Evolutionary conservation across 176 grass and related monocot genomes (phyloP).

Genomic region (Triticum aestivum): DNA sequence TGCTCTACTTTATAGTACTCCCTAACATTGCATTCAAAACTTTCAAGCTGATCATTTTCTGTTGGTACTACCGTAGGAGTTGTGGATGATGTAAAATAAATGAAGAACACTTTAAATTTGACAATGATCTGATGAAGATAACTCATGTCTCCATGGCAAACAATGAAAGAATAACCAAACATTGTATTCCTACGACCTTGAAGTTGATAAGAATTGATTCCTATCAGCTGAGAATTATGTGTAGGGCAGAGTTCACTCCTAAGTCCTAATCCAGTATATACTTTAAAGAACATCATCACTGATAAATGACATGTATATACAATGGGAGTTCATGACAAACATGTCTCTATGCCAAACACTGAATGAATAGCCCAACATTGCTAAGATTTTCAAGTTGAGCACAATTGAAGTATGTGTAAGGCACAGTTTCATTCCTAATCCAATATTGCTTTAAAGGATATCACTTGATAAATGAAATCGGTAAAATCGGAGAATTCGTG

Average conservation of each 20-base stretch:
- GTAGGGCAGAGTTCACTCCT: neutral
- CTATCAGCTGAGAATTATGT: neutral
- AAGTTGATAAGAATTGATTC: neutral
- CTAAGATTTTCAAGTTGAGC: too few species aligned
- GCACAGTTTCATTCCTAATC: too few species aligned
- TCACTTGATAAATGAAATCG: neutral
- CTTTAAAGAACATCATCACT: neutral
- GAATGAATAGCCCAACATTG: too few species aligned
- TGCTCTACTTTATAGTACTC: neutral
- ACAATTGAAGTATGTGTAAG: too few species aligned
- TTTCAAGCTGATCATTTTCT: neutral
- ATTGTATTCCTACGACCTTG: neutral
- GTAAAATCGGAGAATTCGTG: slow-evolving; percentile 15
- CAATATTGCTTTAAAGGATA: neutral
- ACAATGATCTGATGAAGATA: neutral
- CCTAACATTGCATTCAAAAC: neutral
- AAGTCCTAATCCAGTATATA: too few species aligned
- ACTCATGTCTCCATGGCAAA: neutral
- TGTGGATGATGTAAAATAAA: neutral
- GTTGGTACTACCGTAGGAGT: neutral
- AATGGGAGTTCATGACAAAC: too few species aligned
- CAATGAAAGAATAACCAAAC: neutral
- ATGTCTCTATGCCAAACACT: too few species aligned
- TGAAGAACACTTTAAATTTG: neutral
- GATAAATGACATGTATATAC: too few species aligned